These are phyloP conservation scores for Citrus trifoliata DNA, from an alignment of 345 rosid species.

Conservation along the genomic window DNA sequence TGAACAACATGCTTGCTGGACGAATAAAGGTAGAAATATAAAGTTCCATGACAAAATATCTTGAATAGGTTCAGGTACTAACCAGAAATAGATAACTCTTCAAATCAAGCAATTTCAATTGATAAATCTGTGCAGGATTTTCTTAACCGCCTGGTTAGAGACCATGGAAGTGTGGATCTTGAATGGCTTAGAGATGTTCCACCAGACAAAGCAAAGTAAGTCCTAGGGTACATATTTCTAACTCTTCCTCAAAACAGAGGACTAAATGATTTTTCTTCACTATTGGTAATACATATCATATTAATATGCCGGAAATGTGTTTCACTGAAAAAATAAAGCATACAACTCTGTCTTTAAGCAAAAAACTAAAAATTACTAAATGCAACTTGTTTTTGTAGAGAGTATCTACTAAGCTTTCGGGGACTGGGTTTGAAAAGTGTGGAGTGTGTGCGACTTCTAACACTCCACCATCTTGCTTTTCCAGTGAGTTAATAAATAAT, in stretches of 20 bases:
- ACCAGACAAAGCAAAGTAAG: conserved; percentile 93
- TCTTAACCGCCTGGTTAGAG: conserved; percentile 61
- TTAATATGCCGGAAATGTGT: neutral
- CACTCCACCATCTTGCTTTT: conserved; percentile 96
- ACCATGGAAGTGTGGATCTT: conserved; percentile 77
- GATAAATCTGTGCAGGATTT: conserved; percentile 61
- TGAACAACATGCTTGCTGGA: conserved; percentile 83
- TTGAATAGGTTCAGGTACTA: neutral
- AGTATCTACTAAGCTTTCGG: conserved; percentile 73
- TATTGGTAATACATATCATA: conserved; percentile 7
- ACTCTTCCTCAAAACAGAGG: conserved; percentile 21
- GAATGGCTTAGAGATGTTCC: conserved; percentile 98
- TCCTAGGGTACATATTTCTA: conserved; percentile 15
- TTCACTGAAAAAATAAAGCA: conserved; percentile 11
- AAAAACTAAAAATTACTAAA: conserved; percentile 14
- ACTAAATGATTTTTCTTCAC: conserved; percentile 20
- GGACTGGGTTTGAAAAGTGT: conserved; percentile 97
- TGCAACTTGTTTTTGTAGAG: conserved; percentile 42
- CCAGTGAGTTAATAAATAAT: conserved; percentile 56
- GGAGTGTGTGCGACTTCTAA: conserved; percentile 94
- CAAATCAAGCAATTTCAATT: conserved; percentile 10
- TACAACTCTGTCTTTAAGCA: conserved; percentile 20
- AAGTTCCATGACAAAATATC: neutral
- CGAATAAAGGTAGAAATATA: conserved; percentile 68
- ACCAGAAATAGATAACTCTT: neutral